These are phyloP conservation scores for Ustilago crameri DNA, from an alignment of 1,284 basidiomycete genomes.

Conservation along the genomic window DNA sequence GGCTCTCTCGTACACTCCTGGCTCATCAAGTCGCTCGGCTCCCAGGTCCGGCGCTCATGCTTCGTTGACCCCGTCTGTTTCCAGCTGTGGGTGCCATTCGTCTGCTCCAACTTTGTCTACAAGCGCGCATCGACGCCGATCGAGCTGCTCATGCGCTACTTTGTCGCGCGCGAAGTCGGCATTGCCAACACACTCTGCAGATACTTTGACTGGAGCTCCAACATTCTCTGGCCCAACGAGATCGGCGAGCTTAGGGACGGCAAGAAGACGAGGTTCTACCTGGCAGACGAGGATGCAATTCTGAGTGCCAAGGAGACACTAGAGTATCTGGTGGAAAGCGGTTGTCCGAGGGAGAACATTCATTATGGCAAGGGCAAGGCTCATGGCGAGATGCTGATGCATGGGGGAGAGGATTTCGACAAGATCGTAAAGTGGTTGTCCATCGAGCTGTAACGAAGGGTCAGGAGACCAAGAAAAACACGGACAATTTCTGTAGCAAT, in stretches of 20 bases:
- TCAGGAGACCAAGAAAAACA: too few relatives aligned
- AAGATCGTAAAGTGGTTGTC: constrained; percentile 43
- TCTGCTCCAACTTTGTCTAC: constrained; percentile 63
- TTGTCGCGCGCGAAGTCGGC: constrained; percentile 58
- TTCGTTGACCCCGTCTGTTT: constrained; percentile 66
- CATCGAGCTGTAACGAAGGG: constrained; percentile 12
- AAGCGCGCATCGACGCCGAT: constrained; percentile 52
- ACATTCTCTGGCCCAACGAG: constrained; percentile 63
- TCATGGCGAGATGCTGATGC: constrained; percentile 60
- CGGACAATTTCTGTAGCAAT: too few relatives aligned
- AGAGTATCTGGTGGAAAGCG: constrained; percentile 52
- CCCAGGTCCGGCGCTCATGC: constrained; percentile 45
- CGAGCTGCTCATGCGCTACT: constrained; percentile 61
- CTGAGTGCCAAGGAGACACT: constrained; percentile 47
- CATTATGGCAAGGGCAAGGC: constrained; percentile 32
- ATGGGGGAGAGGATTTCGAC: constrained; percentile 38
- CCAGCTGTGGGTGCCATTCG: constrained; percentile 60
- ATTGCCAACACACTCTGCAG: constrained; percentile 57
- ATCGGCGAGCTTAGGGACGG: constrained; percentile 42
- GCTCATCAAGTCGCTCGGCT: constrained; percentile 57
- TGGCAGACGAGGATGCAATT: constrained; percentile 60
- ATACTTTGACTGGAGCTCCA: constrained; percentile 62
- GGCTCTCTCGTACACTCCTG: constrained; percentile 63
- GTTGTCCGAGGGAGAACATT: constrained; percentile 42
- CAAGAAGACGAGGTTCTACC: constrained; percentile 41